Evolutionary conservation across 371 early-diverging fungal species (phyloP), one percentile per base, ranked within the genome.

Genomic region (Apophysomyces trapeziformis): DNA sequence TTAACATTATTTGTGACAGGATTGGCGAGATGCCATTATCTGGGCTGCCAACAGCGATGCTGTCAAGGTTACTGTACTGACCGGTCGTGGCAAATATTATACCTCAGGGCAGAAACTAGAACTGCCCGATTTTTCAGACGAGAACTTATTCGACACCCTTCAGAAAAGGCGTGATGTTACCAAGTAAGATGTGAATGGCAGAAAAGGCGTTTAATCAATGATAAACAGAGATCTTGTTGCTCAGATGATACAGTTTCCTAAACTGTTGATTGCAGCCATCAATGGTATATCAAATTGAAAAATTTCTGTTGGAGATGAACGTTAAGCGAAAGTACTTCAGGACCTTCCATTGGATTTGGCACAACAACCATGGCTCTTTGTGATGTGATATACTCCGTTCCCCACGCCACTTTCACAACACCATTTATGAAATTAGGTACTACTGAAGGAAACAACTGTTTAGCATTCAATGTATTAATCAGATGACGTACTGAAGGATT

Each of bases 271-370:
- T 68, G 90, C 86, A 35, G 92, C 85, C 35, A 85, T 90, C 58
- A 90, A 91, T 69, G 92, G 89, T 87, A 83, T 18, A 38, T 21
- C 16, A 41, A 32, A 44, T 9, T 46, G 36, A 45, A 14, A 13
- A 41, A 13, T 4, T 41, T 41, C 13, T 2, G 13, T 41, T 14
- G 57, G 54, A 26, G 37, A 32, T 13, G 36, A 45, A 41, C 45
- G 9, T 26, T 8, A 35, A 36, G 12, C n/a, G 36, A 5, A 7
- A 13, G 18, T 11, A 57, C 37, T n/a, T 9, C 69, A 89, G 88
- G 92, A 0, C 87, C 86, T 46, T 88, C 89, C 1, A 84, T 90
- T 62, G 92, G 92, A 43, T 89, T 89, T 68, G 92, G 84, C 43
- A 85, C 82, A 41, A 91, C 92, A 4, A 83, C 87, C 5, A 65